Evolutionary conservation across 225 moss, liverwort and hornwort genomes (phyloP).

Genomic region (Asterella californica): DNA sequence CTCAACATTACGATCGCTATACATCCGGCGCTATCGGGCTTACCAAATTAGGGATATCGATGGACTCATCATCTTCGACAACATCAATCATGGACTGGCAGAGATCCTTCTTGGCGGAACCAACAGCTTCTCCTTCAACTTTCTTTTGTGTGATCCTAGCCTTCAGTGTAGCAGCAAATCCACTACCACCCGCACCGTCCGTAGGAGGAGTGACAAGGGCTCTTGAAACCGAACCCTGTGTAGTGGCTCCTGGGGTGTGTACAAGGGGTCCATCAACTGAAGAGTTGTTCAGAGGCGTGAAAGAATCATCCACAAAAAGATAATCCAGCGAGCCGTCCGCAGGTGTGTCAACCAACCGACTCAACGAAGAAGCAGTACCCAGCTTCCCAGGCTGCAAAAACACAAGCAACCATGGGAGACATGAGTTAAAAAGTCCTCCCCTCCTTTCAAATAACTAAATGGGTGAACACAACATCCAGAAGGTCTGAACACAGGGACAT

Average conservation of each 20-base stretch:
- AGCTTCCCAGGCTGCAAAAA: slow-evolving; percentile 39
- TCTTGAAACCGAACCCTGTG: slow-evolving; percentile 40
- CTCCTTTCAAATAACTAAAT: no score
- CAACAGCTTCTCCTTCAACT: slow-evolving; percentile 43
- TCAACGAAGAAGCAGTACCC: slow-evolving; percentile 38
- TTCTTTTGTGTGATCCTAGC: slow-evolving; percentile 59
- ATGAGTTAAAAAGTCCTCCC: no score
- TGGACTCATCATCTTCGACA: slow-evolving; percentile 63
- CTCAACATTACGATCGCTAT: neutral
- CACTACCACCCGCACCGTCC: slow-evolving; percentile 21
- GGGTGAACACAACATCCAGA: no score
- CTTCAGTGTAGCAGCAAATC: slow-evolving; percentile 55
- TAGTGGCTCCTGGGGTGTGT: slow-evolving; percentile 37
- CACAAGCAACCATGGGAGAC: neutral
- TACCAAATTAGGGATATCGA: slow-evolving; percentile 68
- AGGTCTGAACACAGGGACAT: neutral
- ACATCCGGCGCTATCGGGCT: neutral
- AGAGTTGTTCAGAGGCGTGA: slow-evolving; percentile 30
- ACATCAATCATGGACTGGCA: slow-evolving; percentile 53
- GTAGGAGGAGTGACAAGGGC: slow-evolving; percentile 20
- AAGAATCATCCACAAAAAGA: slow-evolving; percentile 44
- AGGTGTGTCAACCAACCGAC: slow-evolving; percentile 63
- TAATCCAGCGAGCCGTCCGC: slow-evolving; percentile 61
- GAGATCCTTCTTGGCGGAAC: slow-evolving; percentile 47
- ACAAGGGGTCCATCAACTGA: slow-evolving; percentile 42